Conservation (phyloP, 1,139 yeast genomes). For the Magnusiomyces ingens region DNA sequence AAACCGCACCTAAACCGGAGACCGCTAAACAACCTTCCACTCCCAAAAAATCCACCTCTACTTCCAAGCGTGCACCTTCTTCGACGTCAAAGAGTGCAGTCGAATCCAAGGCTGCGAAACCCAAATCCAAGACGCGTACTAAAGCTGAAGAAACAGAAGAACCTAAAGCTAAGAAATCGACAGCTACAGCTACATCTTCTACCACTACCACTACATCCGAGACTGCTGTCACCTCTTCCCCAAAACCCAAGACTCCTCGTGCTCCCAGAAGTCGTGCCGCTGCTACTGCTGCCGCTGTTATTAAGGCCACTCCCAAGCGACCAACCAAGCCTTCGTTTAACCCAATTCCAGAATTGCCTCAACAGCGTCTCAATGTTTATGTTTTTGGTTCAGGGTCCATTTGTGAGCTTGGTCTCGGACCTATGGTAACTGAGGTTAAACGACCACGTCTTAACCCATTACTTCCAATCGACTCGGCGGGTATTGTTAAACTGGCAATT, state of each 20-base stretch:
- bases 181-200: not conserved
- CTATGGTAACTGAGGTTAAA: slow-evolving; percentile 85
- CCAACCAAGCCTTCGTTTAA: slow-evolving; percentile 9
- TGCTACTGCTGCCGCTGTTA: slow-evolving; percentile 7
- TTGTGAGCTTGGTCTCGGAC: slow-evolving; percentile 96
- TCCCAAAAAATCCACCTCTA: slow-evolving; percentile 8
- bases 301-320: slow-evolving; percentile 3
- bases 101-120: not conserved
- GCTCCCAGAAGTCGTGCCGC: slow-evolving; percentile 11
- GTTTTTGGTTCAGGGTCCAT: slow-evolving; percentile 97
- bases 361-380: slow-evolving; percentile 60
- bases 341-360: slow-evolving; percentile 34
- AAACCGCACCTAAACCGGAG: not conserved
- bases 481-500: slow-evolving; percentile 77
- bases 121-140: slow-evolving; percentile 4
- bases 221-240: not conserved
- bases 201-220: not conserved
- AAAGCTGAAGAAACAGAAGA: slow-evolving; percentile 5
- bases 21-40: slow-evolving; percentile 8
- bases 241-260: not conserved
- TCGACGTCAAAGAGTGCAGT: slow-evolving; percentile 5
- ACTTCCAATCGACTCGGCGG: slow-evolving; percentile 52
- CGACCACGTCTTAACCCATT: slow-evolving; percentile 88
- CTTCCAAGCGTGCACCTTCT: slow-evolving; percentile 8
- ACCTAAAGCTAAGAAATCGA: not conserved